Evolutionary conservation across 352 stramenopile genomes (phyloP).

Genomic region (Saprolegnia parasitica): DNA sequence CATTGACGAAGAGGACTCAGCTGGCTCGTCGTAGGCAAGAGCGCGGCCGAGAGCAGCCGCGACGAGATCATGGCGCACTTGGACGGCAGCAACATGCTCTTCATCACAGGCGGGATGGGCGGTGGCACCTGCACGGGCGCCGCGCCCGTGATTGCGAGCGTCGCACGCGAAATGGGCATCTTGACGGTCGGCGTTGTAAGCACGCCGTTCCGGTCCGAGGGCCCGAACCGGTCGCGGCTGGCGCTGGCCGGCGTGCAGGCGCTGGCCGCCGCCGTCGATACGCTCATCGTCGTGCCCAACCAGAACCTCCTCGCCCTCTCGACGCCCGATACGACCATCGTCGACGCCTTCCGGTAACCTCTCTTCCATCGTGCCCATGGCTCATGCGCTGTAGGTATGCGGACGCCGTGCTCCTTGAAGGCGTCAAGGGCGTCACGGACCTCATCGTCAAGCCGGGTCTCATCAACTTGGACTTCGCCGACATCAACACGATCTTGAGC

Average conservation of each 20-base stretch:
- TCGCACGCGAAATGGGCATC: constrained; percentile 89
- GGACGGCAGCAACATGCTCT: constrained; percentile 92
- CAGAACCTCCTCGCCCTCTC: constrained; percentile 93
- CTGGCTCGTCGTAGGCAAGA: constrained; percentile 38
- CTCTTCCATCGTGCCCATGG: constrained; percentile 32
- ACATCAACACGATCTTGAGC: constrained; percentile 94
- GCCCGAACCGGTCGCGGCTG: constrained; percentile 90
- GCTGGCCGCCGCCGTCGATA: constrained; percentile 92
- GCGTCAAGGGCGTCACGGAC: constrained; percentile 94
- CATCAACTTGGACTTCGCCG: constrained; percentile 97
- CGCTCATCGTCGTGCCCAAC: constrained; percentile 95
- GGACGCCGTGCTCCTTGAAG: constrained; percentile 94
- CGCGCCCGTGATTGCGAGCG: constrained; percentile 90
- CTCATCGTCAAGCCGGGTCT: constrained; percentile 94
- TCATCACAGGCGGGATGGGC: constrained; percentile 95
- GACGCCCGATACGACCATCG: constrained; percentile 89
- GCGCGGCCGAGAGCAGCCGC: constrained; percentile 81
- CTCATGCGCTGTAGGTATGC: constrained; percentile 35
- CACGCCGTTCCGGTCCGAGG: constrained; percentile 95
- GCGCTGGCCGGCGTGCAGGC: constrained; percentile 89
- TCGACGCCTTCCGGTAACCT: constrained; percentile 87
- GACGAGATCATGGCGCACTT: constrained; percentile 88
- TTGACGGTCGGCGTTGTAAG: constrained; percentile 95
- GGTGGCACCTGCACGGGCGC: constrained; percentile 89
- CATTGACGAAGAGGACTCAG: not conserved